phyloP scores from a whole-genome alignment of 495 filamentous ascomycete species.

The Hypoxylon cercidicola region DNA sequence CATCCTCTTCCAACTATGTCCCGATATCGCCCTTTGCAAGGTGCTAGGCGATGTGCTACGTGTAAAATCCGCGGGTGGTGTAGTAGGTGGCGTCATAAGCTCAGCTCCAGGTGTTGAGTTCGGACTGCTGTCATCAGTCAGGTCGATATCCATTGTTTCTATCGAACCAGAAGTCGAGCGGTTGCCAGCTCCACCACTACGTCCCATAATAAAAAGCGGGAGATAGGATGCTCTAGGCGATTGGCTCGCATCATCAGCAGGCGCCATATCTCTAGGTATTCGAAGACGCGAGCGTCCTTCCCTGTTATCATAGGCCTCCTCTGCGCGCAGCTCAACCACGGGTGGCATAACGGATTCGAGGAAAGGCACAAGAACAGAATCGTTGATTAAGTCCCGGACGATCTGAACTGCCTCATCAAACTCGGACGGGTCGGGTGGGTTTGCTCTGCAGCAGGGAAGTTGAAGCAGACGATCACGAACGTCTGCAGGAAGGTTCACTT shows the following conservation, averaged over 20 bases:
- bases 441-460: slow-evolving; percentile 62
- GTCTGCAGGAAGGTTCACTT: slow-evolving; percentile 90
- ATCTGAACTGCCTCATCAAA: slow-evolving; percentile 91
- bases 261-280: slow-evolving; percentile 47
- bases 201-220: slow-evolving; percentile 55
- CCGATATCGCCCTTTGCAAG: slow-evolving; percentile 63
- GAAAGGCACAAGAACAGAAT: slow-evolving; percentile 88
- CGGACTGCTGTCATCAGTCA: slow-evolving; percentile 63
- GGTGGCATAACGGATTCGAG: slow-evolving; percentile 67
- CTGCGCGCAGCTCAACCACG: slow-evolving; percentile 42
- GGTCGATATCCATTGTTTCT: slow-evolving; percentile 49
- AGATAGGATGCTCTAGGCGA: slow-evolving; percentile 58
- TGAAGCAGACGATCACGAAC: slow-evolving; percentile 84
- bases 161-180: slow-evolving; percentile 54
- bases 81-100: slow-evolving; percentile 90
- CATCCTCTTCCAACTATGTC: slow-evolving; percentile 86
- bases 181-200: slow-evolving; percentile 44
- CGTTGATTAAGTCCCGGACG: slow-evolving; percentile 96
- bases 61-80: slow-evolving; percentile 73
- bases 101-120: slow-evolving; percentile 64
- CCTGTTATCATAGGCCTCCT: slow-evolving; percentile 50
- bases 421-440: slow-evolving; percentile 78
- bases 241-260: slow-evolving; percentile 50
- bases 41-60: slow-evolving; percentile 60
- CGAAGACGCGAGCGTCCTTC: slow-evolving; percentile 53